These are phyloP conservation scores for Aspergillus asperescens DNA, from an alignment of 495 filamentous ascomycete genomes.

Conservation along the genomic window DNA sequence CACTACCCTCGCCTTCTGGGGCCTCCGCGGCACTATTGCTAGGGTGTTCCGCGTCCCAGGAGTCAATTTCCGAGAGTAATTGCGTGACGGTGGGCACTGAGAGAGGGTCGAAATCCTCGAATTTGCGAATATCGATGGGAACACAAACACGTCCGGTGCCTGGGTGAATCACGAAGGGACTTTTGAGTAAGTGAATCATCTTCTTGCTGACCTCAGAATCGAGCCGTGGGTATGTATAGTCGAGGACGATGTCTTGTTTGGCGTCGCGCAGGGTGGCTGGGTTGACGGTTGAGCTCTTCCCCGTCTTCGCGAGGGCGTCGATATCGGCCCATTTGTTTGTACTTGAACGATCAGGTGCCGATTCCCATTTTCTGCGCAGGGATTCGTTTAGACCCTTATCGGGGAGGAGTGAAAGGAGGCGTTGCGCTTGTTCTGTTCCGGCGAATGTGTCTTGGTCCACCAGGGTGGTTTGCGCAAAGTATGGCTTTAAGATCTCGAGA, in stretches of 20 bases:
- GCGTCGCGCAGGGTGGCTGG: conserved; percentile 67
- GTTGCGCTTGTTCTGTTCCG: conserved; percentile 57
- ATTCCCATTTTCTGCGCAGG: conserved; percentile 84
- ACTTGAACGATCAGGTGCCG: conserved; percentile 67
- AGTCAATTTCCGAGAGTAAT: conserved; percentile 75
- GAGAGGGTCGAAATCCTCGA: conserved; percentile 81
- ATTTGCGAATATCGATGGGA: conserved; percentile 67
- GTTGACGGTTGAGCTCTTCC: conserved; percentile 60
- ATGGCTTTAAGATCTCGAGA: conserved; percentile 69
- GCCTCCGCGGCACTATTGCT: conserved; percentile 26
- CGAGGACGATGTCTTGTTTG: conserved; percentile 89
- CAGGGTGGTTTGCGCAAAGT: conserved; percentile 79
- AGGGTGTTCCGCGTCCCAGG: conserved; percentile 52
- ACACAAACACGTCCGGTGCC: conserved; percentile 93
- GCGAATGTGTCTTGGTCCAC: conserved; percentile 82
- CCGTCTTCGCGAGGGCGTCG: conserved; percentile 70
- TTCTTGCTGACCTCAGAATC: conserved; percentile 97
- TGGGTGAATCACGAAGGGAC: conserved; percentile 92
- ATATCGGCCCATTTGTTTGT: conserved; percentile 89
- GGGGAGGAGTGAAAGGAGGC: conserved; percentile 71
- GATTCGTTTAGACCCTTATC: conserved; percentile 68
- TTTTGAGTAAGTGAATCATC: conserved; percentile 94
- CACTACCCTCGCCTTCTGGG: conserved; percentile 38
- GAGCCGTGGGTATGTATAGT: conserved; percentile 97
- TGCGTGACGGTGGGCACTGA: conserved; percentile 79